Base-by-base conservation (phyloP, 257 asterid species). In the Avicennia marina region DNA sequence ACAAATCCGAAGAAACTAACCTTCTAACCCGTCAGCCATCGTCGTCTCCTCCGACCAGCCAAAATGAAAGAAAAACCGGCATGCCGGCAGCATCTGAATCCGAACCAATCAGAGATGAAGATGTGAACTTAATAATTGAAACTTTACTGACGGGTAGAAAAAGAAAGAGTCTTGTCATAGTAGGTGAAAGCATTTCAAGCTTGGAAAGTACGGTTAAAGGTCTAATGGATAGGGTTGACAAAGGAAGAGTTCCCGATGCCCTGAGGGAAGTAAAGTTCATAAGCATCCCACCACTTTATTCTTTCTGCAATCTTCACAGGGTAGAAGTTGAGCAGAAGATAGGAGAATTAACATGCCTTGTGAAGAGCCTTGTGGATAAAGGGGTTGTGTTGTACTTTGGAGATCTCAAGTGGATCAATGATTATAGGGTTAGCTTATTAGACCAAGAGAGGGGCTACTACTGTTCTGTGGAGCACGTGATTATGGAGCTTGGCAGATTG, bases 341-440 rank as follows among this genome's bases (percentile, higher is more conserved):
- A 0, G 82, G 75, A 11, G 98, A 84, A 59, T 40, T 90, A 11
- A 68, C 72, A 0, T 55, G 81, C 13, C 68, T 84, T 12, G 83
- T 87, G 31, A 75, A 63, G 73, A 72, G 90, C 43, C 72, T 80
- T 7, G 60, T 68, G 9, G 36, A 52, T 1, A 87, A 77, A 51
- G 98, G 96, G n/a, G 95, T 82, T 4, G 84, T 90, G 25, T 56
- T 90, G 58, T 90, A 87, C 65, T 68, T 87, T 2, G 98, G 98
- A 22, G 95, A 90, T 65, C 66, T 90, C 11, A 84, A 82, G 51
- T 87, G 98, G 96, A 73, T 90, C 16, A 45, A 79, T 70, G 90
- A 90, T 55, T 86, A 68, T 57, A 73, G 78, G 63, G 77, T 56
- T 18, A 67, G 64, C 13, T 46, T n/a, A n/a, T n/a, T 68, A 11